Conservation (phyloP, 2,329 filamentous ascomycete species). For the Penicillium sp. region DNA sequence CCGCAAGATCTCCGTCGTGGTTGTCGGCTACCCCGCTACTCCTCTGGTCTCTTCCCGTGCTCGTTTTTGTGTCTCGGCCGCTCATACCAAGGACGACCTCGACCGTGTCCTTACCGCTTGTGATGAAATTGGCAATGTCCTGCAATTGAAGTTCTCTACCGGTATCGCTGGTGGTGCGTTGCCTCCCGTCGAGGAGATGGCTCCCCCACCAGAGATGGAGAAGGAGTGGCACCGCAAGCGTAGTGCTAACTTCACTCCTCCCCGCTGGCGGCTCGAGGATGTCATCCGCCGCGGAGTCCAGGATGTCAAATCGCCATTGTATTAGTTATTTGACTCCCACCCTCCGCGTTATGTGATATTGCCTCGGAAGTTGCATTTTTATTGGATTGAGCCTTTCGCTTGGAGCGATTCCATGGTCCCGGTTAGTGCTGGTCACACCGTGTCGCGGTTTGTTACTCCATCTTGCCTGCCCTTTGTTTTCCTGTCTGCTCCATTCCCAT, state of each 20-base stretch:
- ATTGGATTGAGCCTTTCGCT: slow-evolving; percentile 22
- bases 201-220: slow-evolving; percentile 69
- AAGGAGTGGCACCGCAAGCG: slow-evolving; percentile 64
- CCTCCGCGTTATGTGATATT: slow-evolving; percentile 26
- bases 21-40: slow-evolving; percentile 96
- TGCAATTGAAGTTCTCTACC: slow-evolving; percentile 97
- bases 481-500: slow-evolving; percentile 19
- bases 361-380: slow-evolving; percentile 20
- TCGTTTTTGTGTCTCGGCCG: slow-evolving; percentile 92
- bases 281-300: slow-evolving; percentile 75
- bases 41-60: slow-evolving; percentile 93
- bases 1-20: slow-evolving; percentile 95
- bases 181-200: slow-evolving; percentile 73
- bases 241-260: slow-evolving; percentile 64
- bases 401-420: slow-evolving; percentile 27
- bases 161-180: slow-evolving; percentile 88
- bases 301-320: slow-evolving; percentile 75
- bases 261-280: slow-evolving; percentile 79
- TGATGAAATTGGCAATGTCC: slow-evolving; percentile 86
- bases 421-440: slow-evolving; percentile 47
- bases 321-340: slow-evolving; percentile 52
- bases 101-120: slow-evolving; percentile 88
- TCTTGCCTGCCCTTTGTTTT: slow-evolving; percentile 14
- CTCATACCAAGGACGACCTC: slow-evolving; percentile 98
- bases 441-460: slow-evolving; percentile 29